Base-by-base conservation (phyloP, 176 grass and related monocot species). In the Oryza officinalis region DNA sequence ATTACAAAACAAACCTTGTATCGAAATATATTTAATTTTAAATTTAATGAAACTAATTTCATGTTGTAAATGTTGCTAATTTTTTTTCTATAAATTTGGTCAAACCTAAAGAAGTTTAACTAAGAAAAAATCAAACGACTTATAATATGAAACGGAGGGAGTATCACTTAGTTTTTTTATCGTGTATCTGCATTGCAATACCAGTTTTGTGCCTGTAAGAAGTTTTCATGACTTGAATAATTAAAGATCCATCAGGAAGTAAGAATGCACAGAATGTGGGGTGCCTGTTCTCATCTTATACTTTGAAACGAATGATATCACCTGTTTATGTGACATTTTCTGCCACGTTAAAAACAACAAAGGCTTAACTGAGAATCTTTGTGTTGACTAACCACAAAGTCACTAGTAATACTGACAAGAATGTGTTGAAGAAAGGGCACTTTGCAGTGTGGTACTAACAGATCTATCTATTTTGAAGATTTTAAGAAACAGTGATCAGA, bases 201-300 rank as follows among this genome's bases (percentile, higher is more conserved):
- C 26, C 28, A 27, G 10, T 9, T 68, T 28, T 79, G 5, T 44
- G 67, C 18, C 43, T 57, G 18, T 25, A n/a, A 64, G 18, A 17
- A 46, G 63, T 38, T 9, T 70, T 22, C 1, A 65, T 65, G 71
- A 12, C 13, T 33, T 60, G 8, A 81, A 71, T 18, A 64, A 85
- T 14, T 30, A 45, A 14, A 67, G 22, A 32, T 41, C 81, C 6
- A 3, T 73, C 4, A 25, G 70, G 41, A 66, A 71, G 43, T 20
- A 13, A 27, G 77, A 14, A 60, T 22, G 26, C 12, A 11, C 8
- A 50, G 12, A 69, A 12, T 2, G 20, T 63, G 22, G 35, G 32
- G 63, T 33, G 44, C 60, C 26, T 59, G n/a, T 88, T 88, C 6
- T 59, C 67, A 67, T 77, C 65, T 75, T 73, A 31, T 52, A 65